Conservation (phyloP, 2,329 filamentous ascomycete genomes). For the Trichoderma sp. region DNA sequence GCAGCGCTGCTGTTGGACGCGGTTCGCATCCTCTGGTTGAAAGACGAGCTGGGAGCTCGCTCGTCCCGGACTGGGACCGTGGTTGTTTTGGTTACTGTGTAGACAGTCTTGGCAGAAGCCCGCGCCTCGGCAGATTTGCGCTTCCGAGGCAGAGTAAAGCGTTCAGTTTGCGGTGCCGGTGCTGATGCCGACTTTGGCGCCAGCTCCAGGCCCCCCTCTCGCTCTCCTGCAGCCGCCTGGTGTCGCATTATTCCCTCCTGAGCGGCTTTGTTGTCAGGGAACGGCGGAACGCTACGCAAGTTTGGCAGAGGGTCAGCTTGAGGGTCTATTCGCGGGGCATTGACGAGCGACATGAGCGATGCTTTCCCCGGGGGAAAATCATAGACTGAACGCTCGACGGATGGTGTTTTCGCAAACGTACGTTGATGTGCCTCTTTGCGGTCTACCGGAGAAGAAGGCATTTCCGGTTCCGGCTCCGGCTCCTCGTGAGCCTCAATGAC, state of each 20-base stretch:
- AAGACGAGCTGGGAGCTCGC: constrained; percentile 44
- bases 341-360: constrained; percentile 63
- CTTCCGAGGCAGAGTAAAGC: constrained; percentile 4
- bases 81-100: constrained; percentile 53
- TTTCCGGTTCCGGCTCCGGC: constrained; percentile 29
- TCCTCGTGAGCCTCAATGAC: constrained; percentile 30
- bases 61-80: constrained; percentile 56
- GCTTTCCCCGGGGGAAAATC: constrained; percentile 57
- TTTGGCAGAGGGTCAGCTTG: constrained; percentile 41
- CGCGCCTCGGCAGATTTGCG: constrained; percentile 37
- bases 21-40: constrained; percentile 50
- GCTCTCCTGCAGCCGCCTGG: constrained; percentile 12
- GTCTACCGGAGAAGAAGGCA: constrained; percentile 7
- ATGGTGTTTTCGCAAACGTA: constrained; percentile 61
- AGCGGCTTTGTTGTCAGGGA: constrained; percentile 33
- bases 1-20: constrained; percentile 45
- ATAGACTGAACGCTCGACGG: constrained; percentile 63
- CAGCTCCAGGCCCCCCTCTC: constrained; percentile 4
- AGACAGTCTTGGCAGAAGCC: constrained; percentile 51
- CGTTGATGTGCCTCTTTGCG: constrained; percentile 39
- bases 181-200: constrained; percentile 20
- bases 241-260: constrained; percentile 18
- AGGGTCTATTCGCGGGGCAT: constrained; percentile 52
- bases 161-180: constrained; percentile 27
- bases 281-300: constrained; percentile 49